Conservation (phyloP, 352 stramenopile genomes). For the Nothophytophthora sp. region DNA sequence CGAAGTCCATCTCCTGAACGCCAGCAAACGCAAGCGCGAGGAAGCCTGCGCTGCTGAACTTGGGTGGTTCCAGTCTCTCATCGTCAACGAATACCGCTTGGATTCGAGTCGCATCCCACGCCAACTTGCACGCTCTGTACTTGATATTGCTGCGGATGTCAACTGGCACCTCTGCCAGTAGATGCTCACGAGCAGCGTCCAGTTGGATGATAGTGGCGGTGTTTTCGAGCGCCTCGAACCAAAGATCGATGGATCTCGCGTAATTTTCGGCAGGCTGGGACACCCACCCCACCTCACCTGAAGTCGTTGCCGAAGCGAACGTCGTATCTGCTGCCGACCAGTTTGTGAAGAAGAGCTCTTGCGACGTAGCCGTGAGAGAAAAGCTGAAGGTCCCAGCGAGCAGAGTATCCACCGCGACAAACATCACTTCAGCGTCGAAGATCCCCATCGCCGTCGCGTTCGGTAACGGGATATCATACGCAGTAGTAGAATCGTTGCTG, state of each 20-base stretch:
- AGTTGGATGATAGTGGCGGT: background rate
- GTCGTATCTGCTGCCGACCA: constrained; percentile 1
- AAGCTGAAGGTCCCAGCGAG: constrained; percentile 8
- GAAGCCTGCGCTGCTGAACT: constrained; percentile 1
- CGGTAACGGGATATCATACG: constrained; percentile 11
- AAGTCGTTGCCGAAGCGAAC: constrained; percentile 3
- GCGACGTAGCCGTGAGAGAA: constrained; percentile 12
- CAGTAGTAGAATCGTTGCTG: constrained; percentile 1
- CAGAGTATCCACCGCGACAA: constrained; percentile 7
- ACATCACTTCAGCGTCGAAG: constrained; percentile 10
- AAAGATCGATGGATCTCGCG: constrained; percentile 12
- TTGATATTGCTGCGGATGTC: background rate
- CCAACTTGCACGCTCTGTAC: constrained; percentile 8
- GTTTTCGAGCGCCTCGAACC: constrained; percentile 13
- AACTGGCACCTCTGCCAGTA: background rate
- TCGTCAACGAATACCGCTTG: constrained; percentile 17
- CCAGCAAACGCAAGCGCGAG: constrained; percentile 6
- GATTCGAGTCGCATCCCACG: constrained; percentile 1
- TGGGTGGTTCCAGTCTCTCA: background rate
- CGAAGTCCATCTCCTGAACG: constrained; percentile 5
- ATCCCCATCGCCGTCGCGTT: constrained; percentile 3
- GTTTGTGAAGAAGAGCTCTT: constrained; percentile 19
- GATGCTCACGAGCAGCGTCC: constrained; percentile 3
- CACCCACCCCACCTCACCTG: constrained; percentile 16
- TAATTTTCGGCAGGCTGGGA: constrained; percentile 10